Evolutionary conservation across 805 yeast genomes (phyloP).

Genomic region (Candida andamanensis): DNA sequence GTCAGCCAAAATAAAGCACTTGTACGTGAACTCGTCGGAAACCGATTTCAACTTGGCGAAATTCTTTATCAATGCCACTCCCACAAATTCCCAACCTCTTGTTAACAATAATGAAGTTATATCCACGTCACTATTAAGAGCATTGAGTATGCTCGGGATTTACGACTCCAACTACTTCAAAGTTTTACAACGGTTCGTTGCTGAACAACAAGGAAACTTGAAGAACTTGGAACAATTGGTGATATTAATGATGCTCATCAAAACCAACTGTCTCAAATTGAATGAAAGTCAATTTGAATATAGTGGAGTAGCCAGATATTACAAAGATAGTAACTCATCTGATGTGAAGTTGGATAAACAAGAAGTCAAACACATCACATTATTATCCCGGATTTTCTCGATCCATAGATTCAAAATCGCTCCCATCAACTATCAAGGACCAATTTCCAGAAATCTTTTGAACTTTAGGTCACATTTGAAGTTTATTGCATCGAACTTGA

Average conservation of each 20-base stretch:
- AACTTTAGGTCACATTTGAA: slow-evolving; percentile 63
- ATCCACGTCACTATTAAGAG: slow-evolving; percentile 51
- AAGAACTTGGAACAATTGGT: slow-evolving; percentile 38
- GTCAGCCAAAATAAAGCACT: slow-evolving; percentile 30
- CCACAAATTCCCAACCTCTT: too few relatives aligned
- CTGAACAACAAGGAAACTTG: slow-evolving; percentile 10
- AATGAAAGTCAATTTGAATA: slow-evolving; percentile 33
- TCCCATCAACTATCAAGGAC: slow-evolving; percentile 59
- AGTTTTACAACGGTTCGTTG: slow-evolving; percentile 33
- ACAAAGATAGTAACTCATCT: slow-evolving; percentile 16
- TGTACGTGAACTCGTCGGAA: slow-evolving; percentile 12
- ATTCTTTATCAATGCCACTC: slow-evolving; percentile 26
- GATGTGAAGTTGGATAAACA: slow-evolving; percentile 35
- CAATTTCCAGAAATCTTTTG: slow-evolving; percentile 61
- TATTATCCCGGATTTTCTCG: slow-evolving; percentile 35
- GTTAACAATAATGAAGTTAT: slow-evolving; percentile 48
- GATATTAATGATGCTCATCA: slow-evolving; percentile 42
- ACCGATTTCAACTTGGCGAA: slow-evolving; percentile 19
- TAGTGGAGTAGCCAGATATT: slow-evolving; percentile 27
- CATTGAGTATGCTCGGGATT: slow-evolving; percentile 48
- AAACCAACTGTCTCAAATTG: slow-evolving; percentile 33
- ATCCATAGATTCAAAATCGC: slow-evolving; percentile 30
- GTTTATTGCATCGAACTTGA: slow-evolving; percentile 44
- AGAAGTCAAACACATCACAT: slow-evolving; percentile 29
- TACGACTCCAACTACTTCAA: slow-evolving; percentile 49